Percentiles rank a stretch among this genome's conserved stretches.
phyloP scores from a whole-genome alignment of 108 stramenopile species.

The Skeletonema marinoi region DNA sequence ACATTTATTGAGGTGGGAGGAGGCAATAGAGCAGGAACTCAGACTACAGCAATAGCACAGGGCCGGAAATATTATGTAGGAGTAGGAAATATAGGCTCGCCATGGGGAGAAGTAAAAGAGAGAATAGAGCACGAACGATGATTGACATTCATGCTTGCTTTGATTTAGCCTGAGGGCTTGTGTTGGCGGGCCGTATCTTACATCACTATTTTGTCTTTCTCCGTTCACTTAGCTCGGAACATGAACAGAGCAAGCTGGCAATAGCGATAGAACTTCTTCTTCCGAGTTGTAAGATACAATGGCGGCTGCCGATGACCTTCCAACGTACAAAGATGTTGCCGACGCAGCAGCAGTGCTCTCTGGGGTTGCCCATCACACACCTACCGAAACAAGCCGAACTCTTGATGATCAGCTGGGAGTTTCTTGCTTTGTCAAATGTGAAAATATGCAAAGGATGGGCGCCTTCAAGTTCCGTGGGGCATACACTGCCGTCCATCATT shows the following conservation, averaged over 20 bases:
- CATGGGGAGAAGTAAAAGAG: no score
- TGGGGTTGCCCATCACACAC: slow-evolving; percentile 32
- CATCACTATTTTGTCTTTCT: no score
- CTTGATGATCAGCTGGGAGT: slow-evolving; percentile 41
- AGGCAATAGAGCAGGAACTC: not conserved
- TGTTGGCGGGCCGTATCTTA: no score
- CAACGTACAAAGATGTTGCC: slow-evolving; percentile 40
- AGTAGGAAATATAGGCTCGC: no score
- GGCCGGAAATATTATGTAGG: no score
- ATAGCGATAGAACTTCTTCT: no score
- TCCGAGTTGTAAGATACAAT: not conserved
- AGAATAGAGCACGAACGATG: no score
- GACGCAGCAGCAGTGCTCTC: slow-evolving; percentile 28
- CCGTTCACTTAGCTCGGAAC: no score
- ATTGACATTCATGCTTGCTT: no score
- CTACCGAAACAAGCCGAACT: slow-evolving; percentile 38
- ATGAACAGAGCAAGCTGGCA: no score
- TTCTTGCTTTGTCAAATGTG: slow-evolving; percentile 31
- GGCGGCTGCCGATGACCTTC: slow-evolving; percentile 7
- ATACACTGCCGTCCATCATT: slow-evolving; percentile 34
- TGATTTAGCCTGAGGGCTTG: no score
- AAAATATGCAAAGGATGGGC: slow-evolving; percentile 50
- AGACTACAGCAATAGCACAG: no score
- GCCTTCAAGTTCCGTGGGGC: slow-evolving; percentile 51
- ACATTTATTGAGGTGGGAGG: not conserved